Evolutionary conservation across 306 rosid genomes (phyloP), one percentile per base, ranked within the genome.

Genomic region (Cucurbita pepo): DNA sequence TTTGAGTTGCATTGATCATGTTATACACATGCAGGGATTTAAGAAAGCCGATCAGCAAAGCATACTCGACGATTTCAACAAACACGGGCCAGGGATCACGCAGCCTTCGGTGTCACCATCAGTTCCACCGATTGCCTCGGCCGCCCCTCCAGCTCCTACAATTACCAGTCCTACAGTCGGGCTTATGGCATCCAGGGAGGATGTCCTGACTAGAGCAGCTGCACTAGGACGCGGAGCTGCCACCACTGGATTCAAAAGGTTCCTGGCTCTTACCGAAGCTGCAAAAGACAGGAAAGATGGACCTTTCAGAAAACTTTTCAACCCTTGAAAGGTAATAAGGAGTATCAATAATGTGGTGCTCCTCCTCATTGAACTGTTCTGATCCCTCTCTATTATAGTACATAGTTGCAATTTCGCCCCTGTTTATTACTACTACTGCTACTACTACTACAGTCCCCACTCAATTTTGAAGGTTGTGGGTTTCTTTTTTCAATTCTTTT

Each of bases 221-320:
- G 99, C 97, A 16, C 95, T 94, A 36, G 99, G 99, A 83, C 89
- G 97, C 67, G 99, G 99, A 70, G 99, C 99, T 4, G 99, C 99
- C 78, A 89, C 99, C 6, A 89, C 96, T 3, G 99, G 99, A 51
- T 94, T 94, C 88, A 94, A 88, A 85, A 89, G 99, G 74, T 91
- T 94, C 85, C 87, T 94, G n/a, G 99, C 99, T 43, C 82, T 94
- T 74, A 94, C 96, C 15, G 99, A 94, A 87, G 99, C 99, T 72
- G 97, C 97, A 58, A 94, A 94, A 78, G 99, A 91, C 82, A 77
- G 98, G 69, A 90, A 90, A 81, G 98, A 90, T 45, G 95, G 98
- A 56, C 98, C 98, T 79, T 91, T 94, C 83, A 79, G 97, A 80
- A 94, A 91, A 85, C 91, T 91, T 77, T 91, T 94, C 78, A 94